These are phyloP conservation scores for Hylodesmum podocarpum DNA, from an alignment of 306 rosid species.

Conservation along the genomic window DNA sequence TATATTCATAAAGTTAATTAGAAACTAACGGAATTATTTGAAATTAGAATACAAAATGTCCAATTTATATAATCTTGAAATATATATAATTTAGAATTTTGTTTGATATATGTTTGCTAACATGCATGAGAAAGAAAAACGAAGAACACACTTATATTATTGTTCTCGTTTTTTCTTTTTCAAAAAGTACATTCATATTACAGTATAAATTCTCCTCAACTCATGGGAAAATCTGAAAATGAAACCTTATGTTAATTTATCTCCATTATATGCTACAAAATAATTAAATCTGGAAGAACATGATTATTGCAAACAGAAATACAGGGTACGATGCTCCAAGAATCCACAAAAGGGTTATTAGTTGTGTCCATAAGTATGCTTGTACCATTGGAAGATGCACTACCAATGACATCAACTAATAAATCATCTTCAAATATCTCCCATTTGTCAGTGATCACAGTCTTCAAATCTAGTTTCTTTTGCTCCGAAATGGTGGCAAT, in stretches of 20 bases:
- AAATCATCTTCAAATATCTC: conserved; percentile 66
- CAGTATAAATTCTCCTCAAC: background rate
- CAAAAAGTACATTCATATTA: background rate
- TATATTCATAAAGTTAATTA: too few relatives aligned
- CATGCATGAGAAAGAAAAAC: background rate
- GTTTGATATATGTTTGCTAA: background rate
- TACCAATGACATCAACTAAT: background rate
- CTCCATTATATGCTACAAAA: background rate
- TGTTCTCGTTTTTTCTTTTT: background rate
- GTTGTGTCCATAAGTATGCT: background rate
- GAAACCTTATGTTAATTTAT: background rate
- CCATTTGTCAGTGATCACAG: conserved; percentile 77
- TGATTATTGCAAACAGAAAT: conserved; percentile 11
- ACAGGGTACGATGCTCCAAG: conserved; percentile 26
- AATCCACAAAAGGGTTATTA: conserved; percentile 36
- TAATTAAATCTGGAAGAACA: conserved; percentile 47
- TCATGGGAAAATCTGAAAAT: background rate
- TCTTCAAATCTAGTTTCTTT: conserved; percentile 30
- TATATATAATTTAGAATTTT: background rate
- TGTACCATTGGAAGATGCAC: background rate
- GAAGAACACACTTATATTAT: background rate
- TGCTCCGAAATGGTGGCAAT: background rate
- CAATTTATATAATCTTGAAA: background rate
- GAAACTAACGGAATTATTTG: background rate
- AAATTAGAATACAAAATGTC: background rate